Evolutionary conservation across 805 yeast species (phyloP).

Genomic region (Wickerhamiella slavikovae): DNA sequence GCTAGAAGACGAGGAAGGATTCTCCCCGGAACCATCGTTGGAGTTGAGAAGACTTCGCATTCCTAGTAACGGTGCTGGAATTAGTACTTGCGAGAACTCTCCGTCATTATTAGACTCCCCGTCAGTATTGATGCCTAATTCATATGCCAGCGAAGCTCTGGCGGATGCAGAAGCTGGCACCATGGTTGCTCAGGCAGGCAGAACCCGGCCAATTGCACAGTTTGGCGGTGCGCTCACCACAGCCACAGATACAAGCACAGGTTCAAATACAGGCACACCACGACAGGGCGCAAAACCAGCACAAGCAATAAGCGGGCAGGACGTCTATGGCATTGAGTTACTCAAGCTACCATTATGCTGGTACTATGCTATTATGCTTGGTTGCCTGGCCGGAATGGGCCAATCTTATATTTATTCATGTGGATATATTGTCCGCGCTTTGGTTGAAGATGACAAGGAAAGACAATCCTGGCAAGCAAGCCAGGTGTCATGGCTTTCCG

Average conservation of each 20-base stretch:
- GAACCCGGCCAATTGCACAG: too few species aligned
- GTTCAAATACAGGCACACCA: neutral
- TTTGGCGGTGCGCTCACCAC: neutral
- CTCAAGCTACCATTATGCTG: constrained; percentile 24
- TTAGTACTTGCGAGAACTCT: too few species aligned
- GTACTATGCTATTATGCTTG: constrained; percentile 28
- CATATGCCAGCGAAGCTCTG: too few species aligned
- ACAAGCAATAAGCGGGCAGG: neutral
- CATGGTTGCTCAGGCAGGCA: too few species aligned
- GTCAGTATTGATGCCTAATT: too few species aligned
- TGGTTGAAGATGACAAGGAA: constrained; percentile 11
- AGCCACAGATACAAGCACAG: too few species aligned
- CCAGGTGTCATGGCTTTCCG: constrained; percentile 54
- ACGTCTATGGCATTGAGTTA: constrained; percentile 9
- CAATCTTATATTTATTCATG: constrained; percentile 59
- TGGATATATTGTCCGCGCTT: constrained; percentile 45
- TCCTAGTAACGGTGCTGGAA: constrained; percentile 2
- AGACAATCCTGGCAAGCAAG: constrained; percentile 31
- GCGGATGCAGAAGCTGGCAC: too few species aligned
- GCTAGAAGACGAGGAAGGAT: neutral
- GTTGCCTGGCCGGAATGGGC: constrained; percentile 43
- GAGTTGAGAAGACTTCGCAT: neutral
- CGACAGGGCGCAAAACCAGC: neutral
- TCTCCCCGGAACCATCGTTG: neutral
- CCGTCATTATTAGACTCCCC: too few species aligned